These are phyloP conservation scores for Aspergillus amoenus DNA, from an alignment of 2,329 filamentous ascomycete genomes.

Conservation along the genomic window DNA sequence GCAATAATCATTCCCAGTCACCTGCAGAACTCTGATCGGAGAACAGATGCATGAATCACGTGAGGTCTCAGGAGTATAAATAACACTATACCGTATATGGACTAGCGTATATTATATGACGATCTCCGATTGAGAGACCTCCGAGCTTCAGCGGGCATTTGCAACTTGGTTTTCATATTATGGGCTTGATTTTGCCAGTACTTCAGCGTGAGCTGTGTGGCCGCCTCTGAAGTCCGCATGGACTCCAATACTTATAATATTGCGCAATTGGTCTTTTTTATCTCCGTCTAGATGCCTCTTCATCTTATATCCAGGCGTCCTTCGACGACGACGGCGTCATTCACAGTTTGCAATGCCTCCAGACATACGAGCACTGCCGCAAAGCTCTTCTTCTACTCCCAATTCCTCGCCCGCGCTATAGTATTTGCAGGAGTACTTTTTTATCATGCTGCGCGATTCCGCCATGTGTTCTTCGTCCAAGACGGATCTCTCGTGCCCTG, in stretches of 20 bases:
- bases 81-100: constrained; percentile 7
- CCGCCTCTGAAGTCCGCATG: neutral
- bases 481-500: constrained; percentile 29
- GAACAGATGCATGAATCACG: constrained; percentile 6
- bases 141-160: neutral
- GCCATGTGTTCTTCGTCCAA: constrained; percentile 26
- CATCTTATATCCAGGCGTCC: constrained; percentile 51
- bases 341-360: constrained; percentile 82
- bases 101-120: constrained; percentile 6
- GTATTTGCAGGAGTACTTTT: constrained; percentile 44
- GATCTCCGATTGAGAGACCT: neutral
- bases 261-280: neutral
- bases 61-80: neutral
- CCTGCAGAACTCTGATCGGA: constrained; percentile 1
- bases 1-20: constrained; percentile 19
- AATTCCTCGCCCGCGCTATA: constrained; percentile 46
- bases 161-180: neutral
- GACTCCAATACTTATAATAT: neutral
- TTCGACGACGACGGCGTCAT: constrained; percentile 86
- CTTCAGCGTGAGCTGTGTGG: neutral
- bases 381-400: constrained; percentile 43
- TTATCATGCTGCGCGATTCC: constrained; percentile 35
- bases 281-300: constrained; percentile 56
- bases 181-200: neutral
- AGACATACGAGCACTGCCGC: constrained; percentile 47